Conservation (phyloP, 345 rosid genomes). For the Arabidopsis arenosa region DNA sequence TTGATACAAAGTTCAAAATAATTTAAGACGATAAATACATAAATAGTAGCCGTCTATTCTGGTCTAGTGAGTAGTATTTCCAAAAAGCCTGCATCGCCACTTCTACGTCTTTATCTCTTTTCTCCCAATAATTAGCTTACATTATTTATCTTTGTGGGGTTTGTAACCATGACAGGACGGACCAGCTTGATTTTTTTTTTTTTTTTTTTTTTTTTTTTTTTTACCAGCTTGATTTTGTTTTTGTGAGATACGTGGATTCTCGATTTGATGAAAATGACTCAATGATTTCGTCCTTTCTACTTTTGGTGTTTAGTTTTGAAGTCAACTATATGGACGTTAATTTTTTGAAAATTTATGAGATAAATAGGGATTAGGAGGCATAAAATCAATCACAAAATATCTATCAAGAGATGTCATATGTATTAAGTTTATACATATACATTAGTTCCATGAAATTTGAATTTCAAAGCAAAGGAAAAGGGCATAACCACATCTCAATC, state of each 20-base stretch:
- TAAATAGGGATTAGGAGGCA: neutral
- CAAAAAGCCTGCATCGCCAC: neutral
- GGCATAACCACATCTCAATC: neutral
- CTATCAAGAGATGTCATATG: no score
- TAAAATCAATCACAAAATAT: no score
- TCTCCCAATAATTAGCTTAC: slow-evolving; percentile 17
- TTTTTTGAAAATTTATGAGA: neutral
- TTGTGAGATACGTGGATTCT: slow-evolving; percentile 2
- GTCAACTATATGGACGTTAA: neutral
- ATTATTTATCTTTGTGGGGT: neutral
- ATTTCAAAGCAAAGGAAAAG: neutral
- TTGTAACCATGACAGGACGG: neutral
- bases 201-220: no score
- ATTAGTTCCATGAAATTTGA: no score
- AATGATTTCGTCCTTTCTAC: neutral
- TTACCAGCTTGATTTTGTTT: slow-evolving; percentile 1
- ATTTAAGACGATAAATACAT: neutral
- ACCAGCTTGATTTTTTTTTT: slow-evolving; percentile 1
- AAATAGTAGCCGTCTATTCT: neutral
- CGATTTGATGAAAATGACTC: slow-evolving; percentile 20
- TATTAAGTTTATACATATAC: no score
- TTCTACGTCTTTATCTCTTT: slow-evolving; percentile 16
- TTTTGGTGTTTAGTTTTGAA: neutral
- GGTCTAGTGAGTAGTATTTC: neutral
- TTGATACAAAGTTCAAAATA: no score